Base-by-base conservation (phyloP, 2,329 filamentous ascomycete genomes). In the Trichocomaceae sp. region DNA sequence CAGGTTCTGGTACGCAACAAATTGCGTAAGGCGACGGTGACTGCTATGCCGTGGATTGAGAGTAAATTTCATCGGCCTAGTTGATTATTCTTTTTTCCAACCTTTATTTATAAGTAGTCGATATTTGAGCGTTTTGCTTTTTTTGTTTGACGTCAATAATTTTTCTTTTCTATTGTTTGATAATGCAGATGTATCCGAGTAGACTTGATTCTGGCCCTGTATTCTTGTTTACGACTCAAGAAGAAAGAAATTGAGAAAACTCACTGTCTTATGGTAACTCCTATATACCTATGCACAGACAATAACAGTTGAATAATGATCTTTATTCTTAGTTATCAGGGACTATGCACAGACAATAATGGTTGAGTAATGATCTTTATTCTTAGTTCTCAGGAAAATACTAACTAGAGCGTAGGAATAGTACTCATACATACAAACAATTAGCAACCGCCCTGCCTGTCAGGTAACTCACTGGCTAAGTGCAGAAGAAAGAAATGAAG, bases 1-100 rank as follows among this genome's bases (percentile, higher is more conserved):
- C 81, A 84, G 17, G 84, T 96, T 3, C 70, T 89, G 39, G 85
- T 96, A 2, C 78, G 91, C 52, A 90, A 90, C 19, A 88, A 85
- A 75, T 77, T 81, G 67, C 83, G 89, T 63, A 84, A 83, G 72
- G 90, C 85, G 1, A 80, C 81, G 3, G 87, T 96, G 31, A 80
- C 83, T 8, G 91, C 91, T 77, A 93, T 96, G 90, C 91, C 91
- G 1, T 96, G 95, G 71, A 80, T 95, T 50, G 79, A 84, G 50
- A 83, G 80, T 64, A 90, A 88, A 73, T 96, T 95, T 72, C 87
- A 81, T 72, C 68, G 69, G 29, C 66, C 67, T 45, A 48, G 7
- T 51, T 52, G 26, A 56, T 39, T 42, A 33, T 22, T 26, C 26
- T 20, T 20, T 20, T 13, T 31, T 46, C n/a, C 26, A 4, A 2